Conservation (phyloP, 257 asterid genomes). For the Ajuga chamaepitys region DNA sequence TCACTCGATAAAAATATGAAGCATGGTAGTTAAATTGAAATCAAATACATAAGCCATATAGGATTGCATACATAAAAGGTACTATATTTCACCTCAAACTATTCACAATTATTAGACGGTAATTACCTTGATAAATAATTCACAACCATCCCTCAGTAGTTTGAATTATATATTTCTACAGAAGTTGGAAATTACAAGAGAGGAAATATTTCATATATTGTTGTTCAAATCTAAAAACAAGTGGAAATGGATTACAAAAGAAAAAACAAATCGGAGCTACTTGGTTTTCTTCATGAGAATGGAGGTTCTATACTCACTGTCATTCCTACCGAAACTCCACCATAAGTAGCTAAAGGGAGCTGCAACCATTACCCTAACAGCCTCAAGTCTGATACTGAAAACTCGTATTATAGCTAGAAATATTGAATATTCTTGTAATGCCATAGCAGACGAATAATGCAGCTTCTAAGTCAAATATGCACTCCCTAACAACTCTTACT, state of each 20-base stretch:
- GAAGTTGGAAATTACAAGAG: background rate
- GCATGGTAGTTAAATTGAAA: too few relatives aligned
- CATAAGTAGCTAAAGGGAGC: slow-evolving; percentile 70
- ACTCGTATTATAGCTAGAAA: slow-evolving; percentile 57
- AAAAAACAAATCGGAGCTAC: background rate
- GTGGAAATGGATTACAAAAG: background rate
- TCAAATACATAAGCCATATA: too few relatives aligned
- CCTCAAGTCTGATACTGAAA: slow-evolving; percentile 54
- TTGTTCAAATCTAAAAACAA: background rate
- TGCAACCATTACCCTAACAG: slow-evolving; percentile 78
- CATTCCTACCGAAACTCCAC: slow-evolving; percentile 83
- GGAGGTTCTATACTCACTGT: slow-evolving; percentile 56
- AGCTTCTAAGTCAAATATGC: slow-evolving; percentile 77
- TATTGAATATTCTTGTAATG: slow-evolving; percentile 60
- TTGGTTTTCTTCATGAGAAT: slow-evolving; percentile 49
- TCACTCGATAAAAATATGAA: too few relatives aligned
- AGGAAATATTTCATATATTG: background rate
- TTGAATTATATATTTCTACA: background rate
- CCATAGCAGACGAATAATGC: slow-evolving; percentile 64
- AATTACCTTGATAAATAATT: too few relatives aligned
- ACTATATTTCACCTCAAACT: too few relatives aligned
- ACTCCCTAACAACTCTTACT: too few relatives aligned
- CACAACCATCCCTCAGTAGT: too few relatives aligned
- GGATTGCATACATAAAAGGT: too few relatives aligned
- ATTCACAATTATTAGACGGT: too few relatives aligned